Conservation (phyloP, 352 stramenopile genomes). For the Pythium rhizo-oryzae region DNA sequence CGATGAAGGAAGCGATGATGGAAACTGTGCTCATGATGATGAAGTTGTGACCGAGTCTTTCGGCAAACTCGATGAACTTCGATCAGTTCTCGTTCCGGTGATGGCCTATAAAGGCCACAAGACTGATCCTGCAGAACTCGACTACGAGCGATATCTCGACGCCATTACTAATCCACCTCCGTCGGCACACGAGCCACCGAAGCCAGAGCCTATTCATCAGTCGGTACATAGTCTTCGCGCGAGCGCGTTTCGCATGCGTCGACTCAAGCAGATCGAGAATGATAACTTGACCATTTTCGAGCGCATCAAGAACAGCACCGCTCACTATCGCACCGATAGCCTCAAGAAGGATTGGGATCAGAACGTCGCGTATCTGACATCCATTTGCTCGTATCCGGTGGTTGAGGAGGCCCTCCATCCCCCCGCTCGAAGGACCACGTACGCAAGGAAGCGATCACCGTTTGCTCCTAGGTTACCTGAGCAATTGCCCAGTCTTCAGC, state of each 20-base stretch:
- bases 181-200: slow-evolving; percentile 23
- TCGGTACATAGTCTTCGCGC: slow-evolving; percentile 15
- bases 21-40: neutral
- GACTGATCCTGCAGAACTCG: neutral
- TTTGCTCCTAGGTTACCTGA: slow-evolving; percentile 24
- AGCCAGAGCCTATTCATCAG: slow-evolving; percentile 19
- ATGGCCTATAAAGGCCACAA: slow-evolving; percentile 27
- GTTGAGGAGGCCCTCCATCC: slow-evolving; percentile 21
- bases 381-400: slow-evolving; percentile 68
- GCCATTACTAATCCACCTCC: slow-evolving; percentile 20
- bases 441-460: slow-evolving; percentile 20
- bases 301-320: slow-evolving; percentile 59
- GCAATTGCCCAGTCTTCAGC: slow-evolving; percentile 20
- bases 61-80: slow-evolving; percentile 59
- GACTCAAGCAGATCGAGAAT: slow-evolving; percentile 64
- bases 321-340: slow-evolving; percentile 66
- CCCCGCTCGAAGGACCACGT: slow-evolving; percentile 10
- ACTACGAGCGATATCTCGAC: slow-evolving; percentile 27
- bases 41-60: slow-evolving; percentile 20
- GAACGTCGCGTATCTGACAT: slow-evolving; percentile 73
- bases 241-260: slow-evolving; percentile 46
- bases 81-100: slow-evolving; percentile 34
- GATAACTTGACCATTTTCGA: slow-evolving; percentile 62
- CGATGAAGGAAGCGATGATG: slow-evolving; percentile 2
- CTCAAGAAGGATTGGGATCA: slow-evolving; percentile 66